phyloP scores from a whole-genome alignment of 306 rosid species.

The Ammopiptanthus mongolicus region DNA sequence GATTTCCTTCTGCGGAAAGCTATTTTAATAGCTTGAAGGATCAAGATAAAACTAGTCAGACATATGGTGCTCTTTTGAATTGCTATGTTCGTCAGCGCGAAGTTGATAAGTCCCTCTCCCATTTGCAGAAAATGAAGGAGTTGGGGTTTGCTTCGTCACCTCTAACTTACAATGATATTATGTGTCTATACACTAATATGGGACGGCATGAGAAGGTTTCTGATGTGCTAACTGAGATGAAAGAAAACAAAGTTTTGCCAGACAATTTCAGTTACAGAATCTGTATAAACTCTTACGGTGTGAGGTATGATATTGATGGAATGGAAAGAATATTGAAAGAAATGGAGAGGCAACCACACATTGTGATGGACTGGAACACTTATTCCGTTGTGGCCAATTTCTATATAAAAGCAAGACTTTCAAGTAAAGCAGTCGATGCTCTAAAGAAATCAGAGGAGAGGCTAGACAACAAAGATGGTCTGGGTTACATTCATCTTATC shows the following conservation, averaged over 20 bases:
- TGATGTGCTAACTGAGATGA: constrained; percentile 63
- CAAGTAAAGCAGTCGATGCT: constrained; percentile 47
- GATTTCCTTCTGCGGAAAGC: constrained; percentile 51
- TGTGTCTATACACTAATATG: constrained; percentile 66
- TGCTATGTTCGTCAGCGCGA: constrained; percentile 73
- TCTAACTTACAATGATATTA: constrained; percentile 66
- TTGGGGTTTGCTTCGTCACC: constrained; percentile 62
- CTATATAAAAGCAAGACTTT: constrained; percentile 46
- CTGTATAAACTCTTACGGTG: constrained; percentile 69
- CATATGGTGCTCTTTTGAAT: constrained; percentile 80
- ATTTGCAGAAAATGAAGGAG: constrained; percentile 70
- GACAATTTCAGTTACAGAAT: constrained; percentile 84
- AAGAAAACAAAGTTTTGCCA: constrained; percentile 51
- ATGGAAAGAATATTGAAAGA: constrained; percentile 53
- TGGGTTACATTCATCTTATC: constrained; percentile 64
- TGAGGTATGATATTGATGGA: constrained; percentile 54
- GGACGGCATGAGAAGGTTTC: constrained; percentile 72
- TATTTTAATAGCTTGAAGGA: constrained; percentile 57
- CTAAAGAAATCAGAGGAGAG: constrained; percentile 61
- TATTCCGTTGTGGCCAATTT: constrained; percentile 67
- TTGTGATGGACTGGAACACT: constrained; percentile 83
- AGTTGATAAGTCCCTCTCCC: constrained; percentile 53
- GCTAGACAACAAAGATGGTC: constrained; percentile 58
- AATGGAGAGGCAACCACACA: constrained; percentile 61
- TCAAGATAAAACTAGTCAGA: constrained; percentile 46